A percentile compares a stretch with the other conserved stretches of the same genome.
Evolutionary conservation across 208 protist genomes (phyloP).

Genomic region (Leishmania arabica): DNA sequence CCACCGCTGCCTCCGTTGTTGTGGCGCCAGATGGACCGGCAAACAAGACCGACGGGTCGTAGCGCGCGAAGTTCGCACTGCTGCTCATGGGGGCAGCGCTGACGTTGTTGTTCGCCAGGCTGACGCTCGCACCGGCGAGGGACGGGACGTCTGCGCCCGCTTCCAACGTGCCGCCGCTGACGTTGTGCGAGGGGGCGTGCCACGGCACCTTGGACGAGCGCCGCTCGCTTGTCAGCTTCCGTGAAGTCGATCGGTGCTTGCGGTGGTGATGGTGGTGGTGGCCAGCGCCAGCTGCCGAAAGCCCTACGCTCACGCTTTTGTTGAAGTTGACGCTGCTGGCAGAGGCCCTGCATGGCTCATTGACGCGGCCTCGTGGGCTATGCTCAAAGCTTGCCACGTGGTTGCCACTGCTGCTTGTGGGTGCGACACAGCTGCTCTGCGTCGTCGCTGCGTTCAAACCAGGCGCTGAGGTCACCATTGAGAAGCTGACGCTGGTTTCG

Average conservation of each 20-base stretch:
- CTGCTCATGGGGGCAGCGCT: constrained; percentile 6
- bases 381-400: neutral
- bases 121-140: neutral
- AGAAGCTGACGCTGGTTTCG: constrained; percentile 13
- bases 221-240: neutral
- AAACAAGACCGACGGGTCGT: constrained; percentile 6
- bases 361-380: neutral
- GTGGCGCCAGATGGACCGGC: neutral
- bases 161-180: neutral
- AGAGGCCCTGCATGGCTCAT: neutral
- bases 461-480: neutral
- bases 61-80: neutral
- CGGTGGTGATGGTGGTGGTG: neutral
- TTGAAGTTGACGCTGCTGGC: neutral
- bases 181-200: neutral
- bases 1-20: constrained; percentile 2
- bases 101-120: neutral
- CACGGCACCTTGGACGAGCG: neutral
- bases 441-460: neutral
- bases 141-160: neutral
- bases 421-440: neutral
- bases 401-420: neutral
- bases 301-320: neutral
- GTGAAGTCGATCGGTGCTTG: neutral
- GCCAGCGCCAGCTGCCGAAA: neutral